Conservation (phyloP, 768 basidiomycete genomes). For the Suillus decipiens region DNA sequence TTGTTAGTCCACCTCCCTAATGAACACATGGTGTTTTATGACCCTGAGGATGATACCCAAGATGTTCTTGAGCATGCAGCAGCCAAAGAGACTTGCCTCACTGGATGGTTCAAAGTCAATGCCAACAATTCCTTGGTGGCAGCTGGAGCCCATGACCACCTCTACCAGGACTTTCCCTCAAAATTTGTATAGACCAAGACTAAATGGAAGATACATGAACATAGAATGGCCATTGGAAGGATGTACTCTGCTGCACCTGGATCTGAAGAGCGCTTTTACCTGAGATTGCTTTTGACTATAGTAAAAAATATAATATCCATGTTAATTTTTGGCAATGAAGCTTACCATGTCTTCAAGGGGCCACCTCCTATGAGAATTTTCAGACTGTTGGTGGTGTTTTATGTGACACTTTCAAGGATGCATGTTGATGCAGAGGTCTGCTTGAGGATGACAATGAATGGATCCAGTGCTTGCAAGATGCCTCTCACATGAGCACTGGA, state of each 20-base stretch:
- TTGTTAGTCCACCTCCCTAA: conserved; percentile 45
- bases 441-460: conserved; percentile 54
- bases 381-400: conserved; percentile 22
- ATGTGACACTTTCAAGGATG: conserved; percentile 38
- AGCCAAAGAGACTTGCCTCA: conserved; percentile 26
- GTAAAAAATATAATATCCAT: conserved; percentile 27
- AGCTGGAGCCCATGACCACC: background rate
- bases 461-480: conserved; percentile 43
- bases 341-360: conserved; percentile 6
- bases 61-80: conserved; percentile 19
- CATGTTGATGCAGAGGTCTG: conserved; percentile 43
- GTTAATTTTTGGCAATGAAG: background rate
- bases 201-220: conserved; percentile 22
- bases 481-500: conserved; percentile 40
- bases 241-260: conserved; percentile 35
- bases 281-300: conserved; percentile 37
- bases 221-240: conserved; percentile 28
- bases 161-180: background rate
- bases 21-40: conserved; percentile 39
- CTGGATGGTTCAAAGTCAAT: conserved; percentile 36
- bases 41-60: conserved; percentile 32
- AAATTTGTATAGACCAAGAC: conserved; percentile 23
- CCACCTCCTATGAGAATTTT: conserved; percentile 29
- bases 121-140: background rate
- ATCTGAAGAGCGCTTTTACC: conserved; percentile 41